Evolutionary conservation across 768 basidiomycete genomes (phyloP).

Genomic region (Calocera cornea): DNA sequence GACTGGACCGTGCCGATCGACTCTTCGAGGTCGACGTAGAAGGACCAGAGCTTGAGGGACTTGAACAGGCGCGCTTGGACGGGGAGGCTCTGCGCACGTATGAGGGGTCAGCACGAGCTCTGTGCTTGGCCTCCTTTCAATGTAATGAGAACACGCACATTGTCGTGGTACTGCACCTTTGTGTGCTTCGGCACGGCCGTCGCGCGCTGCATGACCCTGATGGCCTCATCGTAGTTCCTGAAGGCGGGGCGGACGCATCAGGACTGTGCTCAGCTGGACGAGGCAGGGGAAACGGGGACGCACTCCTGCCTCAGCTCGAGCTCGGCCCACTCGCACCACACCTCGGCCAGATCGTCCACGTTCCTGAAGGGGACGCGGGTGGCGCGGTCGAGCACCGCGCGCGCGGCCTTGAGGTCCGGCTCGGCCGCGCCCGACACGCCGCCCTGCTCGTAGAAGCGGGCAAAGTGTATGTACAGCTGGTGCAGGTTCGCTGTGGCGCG

Average conservation of each 20-base stretch:
- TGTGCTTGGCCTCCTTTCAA: too few relatives aligned
- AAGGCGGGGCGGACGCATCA: too few relatives aligned
- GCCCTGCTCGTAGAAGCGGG: slow-evolving; percentile 95
- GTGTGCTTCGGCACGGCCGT: slow-evolving; percentile 78
- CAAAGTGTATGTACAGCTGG: slow-evolving; percentile 84
- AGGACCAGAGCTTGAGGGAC: slow-evolving; percentile 96
- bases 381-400: slow-evolving; percentile 87
- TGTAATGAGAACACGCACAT: slow-evolving; percentile 52
- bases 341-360: slow-evolving; percentile 95
- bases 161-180: slow-evolving; percentile 89
- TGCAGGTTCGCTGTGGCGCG: slow-evolving; percentile 86
- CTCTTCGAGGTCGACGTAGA: slow-evolving; percentile 95
- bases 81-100: slow-evolving; percentile 48
- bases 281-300: slow-evolving; percentile 22
- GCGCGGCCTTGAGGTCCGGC: slow-evolving; percentile 65
- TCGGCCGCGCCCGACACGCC: slow-evolving; percentile 70
- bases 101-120: neutral
- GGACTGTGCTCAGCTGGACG: too few relatives aligned
- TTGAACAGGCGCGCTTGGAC: slow-evolving; percentile 91
- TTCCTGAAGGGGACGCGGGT: slow-evolving; percentile 82
- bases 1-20: slow-evolving; percentile 89
- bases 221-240: slow-evolving; percentile 95
- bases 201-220: slow-evolving; percentile 93
- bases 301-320: slow-evolving; percentile 94
- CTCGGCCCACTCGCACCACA: slow-evolving; percentile 99